Evolutionary conservation across 164 flowering plant genomes (phyloP).

Genomic region (Berberis vulgaris): DNA sequence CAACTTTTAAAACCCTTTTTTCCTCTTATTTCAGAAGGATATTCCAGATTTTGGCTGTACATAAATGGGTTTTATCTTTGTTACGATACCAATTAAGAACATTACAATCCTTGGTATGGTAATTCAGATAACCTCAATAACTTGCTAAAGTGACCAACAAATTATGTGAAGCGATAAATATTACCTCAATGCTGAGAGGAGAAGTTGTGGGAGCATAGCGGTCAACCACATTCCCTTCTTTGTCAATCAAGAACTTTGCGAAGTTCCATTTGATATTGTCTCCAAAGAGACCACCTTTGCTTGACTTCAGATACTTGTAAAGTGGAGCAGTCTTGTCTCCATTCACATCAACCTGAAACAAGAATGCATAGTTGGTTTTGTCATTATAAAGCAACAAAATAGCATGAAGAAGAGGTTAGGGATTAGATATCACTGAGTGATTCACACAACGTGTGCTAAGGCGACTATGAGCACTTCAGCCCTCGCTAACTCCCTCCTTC

Average conservation of each 20-base stretch:
- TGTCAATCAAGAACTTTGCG: conserved; percentile 63
- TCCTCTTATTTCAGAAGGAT: too few species aligned
- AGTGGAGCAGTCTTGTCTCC: conserved; percentile 54
- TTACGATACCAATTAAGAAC: background rate
- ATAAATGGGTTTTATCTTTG: too few species aligned
- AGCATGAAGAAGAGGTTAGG: too few species aligned
- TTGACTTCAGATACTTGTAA: conserved; percentile 58
- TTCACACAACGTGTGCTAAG: too few species aligned
- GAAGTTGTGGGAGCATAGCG: conserved; percentile 84
- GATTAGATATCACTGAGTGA: too few species aligned
- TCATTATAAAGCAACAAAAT: too few species aligned
- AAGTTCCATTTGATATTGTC: conserved; percentile 79
- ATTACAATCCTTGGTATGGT: too few species aligned
- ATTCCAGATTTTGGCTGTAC: too few species aligned
- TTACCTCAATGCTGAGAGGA: conserved; percentile 81
- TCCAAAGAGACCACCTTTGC: conserved; percentile 59
- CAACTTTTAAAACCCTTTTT: too few species aligned
- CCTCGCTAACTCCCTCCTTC: too few species aligned
- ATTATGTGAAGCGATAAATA: background rate
- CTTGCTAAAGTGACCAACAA: background rate
- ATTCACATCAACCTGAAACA: conserved; percentile 62
- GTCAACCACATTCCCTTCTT: conserved; percentile 55
- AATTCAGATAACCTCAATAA: background rate
- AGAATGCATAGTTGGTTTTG: background rate
- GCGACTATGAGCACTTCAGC: too few species aligned